These are phyloP conservation scores for Candida albicans DNA, from an alignment of 1,139 yeast species.

Conservation along the genomic window DNA sequence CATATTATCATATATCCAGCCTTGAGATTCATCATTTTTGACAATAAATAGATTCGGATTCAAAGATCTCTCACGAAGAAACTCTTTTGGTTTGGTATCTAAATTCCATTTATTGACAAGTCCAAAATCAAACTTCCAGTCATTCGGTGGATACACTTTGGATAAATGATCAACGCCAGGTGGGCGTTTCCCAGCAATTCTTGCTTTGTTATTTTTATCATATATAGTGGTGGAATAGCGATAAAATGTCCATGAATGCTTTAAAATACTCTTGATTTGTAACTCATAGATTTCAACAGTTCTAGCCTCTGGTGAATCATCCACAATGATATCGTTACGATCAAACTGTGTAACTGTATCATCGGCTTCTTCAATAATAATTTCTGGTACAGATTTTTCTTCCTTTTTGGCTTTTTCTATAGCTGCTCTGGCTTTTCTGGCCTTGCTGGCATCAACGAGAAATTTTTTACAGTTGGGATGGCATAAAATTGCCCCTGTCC, in stretches of 20 bases:
- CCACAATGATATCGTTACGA: conserved; percentile 57
- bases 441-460: conserved; percentile 20
- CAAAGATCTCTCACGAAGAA: conserved; percentile 53
- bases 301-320: conserved; percentile 62
- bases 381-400: conserved; percentile 8
- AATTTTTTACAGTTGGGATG: conserved; percentile 58
- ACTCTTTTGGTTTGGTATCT: conserved; percentile 52
- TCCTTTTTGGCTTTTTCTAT: conserved; percentile 1
- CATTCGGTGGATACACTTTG: conserved; percentile 64
- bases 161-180: conserved; percentile 58
- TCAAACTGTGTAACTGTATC: conserved; percentile 26
- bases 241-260: conserved; percentile 54
- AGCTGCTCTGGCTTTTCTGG: conserved; percentile 10
- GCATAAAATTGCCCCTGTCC: conserved; percentile 49
- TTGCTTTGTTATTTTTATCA: conserved; percentile 46
- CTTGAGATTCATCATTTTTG: conserved; percentile 42
- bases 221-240: conserved; percentile 45
- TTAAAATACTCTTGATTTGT: conserved; percentile 63
- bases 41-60: conserved; percentile 22
- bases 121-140: conserved; percentile 68
- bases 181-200: conserved; percentile 63
- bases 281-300: conserved; percentile 76
- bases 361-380: conserved; percentile 5
- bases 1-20: conserved; percentile 43
- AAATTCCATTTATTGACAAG: conserved; percentile 64